Evolutionary conservation across 257 asterid species (phyloP).

Genomic region (Handroanthus guayacan): DNA sequence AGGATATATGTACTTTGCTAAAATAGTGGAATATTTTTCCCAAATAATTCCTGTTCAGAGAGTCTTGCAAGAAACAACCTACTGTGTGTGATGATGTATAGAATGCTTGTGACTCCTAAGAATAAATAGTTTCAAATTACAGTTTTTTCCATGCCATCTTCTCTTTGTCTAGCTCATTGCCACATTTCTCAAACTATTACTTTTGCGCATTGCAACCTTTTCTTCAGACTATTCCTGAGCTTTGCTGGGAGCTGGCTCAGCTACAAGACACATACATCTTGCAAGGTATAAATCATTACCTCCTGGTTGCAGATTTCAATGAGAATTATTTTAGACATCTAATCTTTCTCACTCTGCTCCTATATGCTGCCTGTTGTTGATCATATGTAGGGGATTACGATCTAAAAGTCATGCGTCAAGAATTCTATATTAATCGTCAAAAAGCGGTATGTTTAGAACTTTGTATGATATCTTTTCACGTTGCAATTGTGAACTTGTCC

Average conservation of each 20-base stretch:
- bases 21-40: conserved; percentile 13
- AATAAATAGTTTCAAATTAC: neutral
- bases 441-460: conserved; percentile 68
- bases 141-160: conserved; percentile 13
- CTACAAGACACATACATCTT: conserved; percentile 95
- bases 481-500: conserved; percentile 28
- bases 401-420: conserved; percentile 99
- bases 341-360: conserved; percentile 14
- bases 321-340: conserved; percentile 19
- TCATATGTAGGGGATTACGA: conserved; percentile 83
- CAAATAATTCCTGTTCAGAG: neutral
- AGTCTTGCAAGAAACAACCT: neutral
- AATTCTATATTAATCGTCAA: conserved; percentile 88
- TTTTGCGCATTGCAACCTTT: conserved; percentile 41
- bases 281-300: conserved; percentile 70
- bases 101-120: neutral
- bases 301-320: conserved; percentile 26
- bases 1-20: neutral
- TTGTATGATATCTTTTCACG: conserved; percentile 27
- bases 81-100: neutral
- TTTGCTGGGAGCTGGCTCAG: conserved; percentile 98
- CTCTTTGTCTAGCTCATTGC: conserved; percentile 18
- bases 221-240: conserved; percentile 88
- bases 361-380: conserved; percentile 30
- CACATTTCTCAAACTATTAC: conserved; percentile 22